A percentile compares a stretch with the other conserved stretches of the same genome.
Evolutionary conservation across 2,329 filamentous ascomycete genomes (phyloP).

Genomic region (Microcyclosporella mali): DNA sequence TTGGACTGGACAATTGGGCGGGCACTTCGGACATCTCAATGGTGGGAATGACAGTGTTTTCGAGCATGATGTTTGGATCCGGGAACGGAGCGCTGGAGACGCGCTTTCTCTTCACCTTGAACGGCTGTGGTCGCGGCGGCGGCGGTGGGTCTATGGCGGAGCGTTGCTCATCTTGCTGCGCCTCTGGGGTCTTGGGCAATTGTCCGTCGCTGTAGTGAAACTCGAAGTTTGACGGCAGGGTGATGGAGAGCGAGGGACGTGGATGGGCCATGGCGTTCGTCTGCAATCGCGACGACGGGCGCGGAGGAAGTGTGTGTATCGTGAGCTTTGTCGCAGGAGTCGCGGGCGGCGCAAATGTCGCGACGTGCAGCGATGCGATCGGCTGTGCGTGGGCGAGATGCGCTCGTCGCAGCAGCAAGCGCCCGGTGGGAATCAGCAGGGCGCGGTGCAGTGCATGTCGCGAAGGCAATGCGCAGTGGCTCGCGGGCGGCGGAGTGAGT

Average conservation of each 20-base stretch:
- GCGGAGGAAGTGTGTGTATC: not conserved
- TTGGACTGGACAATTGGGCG: slow-evolving; percentile 24
- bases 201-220: slow-evolving; percentile 41
- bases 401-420: not conserved
- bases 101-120: slow-evolving; percentile 45
- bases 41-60: slow-evolving; percentile 39
- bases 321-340: no score
- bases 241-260: slow-evolving; percentile 44
- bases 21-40: slow-evolving; percentile 43
- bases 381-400: not conserved
- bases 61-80: slow-evolving; percentile 15
- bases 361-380: not conserved
- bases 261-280: slow-evolving; percentile 30
- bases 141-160: slow-evolving; percentile 35
- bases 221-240: slow-evolving; percentile 45
- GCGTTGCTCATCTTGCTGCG: slow-evolving; percentile 21
- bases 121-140: slow-evolving; percentile 42
- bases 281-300: not conserved
- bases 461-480: not conserved
- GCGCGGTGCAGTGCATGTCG: not conserved
- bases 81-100: slow-evolving; percentile 23
- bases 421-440: no score
- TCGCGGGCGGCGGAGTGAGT: not conserved
- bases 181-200: slow-evolving; percentile 40
- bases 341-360: not conserved